Conservation (phyloP, 495 filamentous ascomycete species). For the Rusavskia elegans region DNA sequence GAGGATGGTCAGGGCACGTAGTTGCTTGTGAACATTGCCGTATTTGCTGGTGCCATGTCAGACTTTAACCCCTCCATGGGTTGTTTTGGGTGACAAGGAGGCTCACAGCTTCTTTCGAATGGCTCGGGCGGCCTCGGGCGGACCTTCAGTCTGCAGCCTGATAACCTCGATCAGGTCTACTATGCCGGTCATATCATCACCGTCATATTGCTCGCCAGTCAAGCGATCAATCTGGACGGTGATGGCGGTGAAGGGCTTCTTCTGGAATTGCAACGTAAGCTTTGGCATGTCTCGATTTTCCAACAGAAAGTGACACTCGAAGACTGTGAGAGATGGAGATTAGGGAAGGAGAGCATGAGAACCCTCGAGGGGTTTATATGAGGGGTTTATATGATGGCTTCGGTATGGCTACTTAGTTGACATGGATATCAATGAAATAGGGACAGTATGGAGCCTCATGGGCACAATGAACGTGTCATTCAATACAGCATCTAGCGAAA, state of each 20-base stretch:
- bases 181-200: conserved; percentile 82
- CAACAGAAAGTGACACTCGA: no score
- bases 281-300: conserved; percentile 3
- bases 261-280: conserved; percentile 27
- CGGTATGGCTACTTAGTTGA: no score
- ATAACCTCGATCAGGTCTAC: conserved; percentile 89
- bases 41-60: conserved; percentile 51
- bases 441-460: conserved; percentile 1
- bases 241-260: conserved; percentile 88
- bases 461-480: neutral
- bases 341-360: neutral
- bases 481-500: neutral
- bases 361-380: no score
- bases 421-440: no score
- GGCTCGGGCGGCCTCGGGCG: conserved; percentile 78
- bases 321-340: neutral
- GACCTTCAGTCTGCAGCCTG: conserved; percentile 73
- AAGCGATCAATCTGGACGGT: conserved; percentile 88
- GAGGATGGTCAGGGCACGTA: conserved; percentile 78
- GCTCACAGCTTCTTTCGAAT: conserved; percentile 88
- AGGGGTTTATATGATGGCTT: no score
- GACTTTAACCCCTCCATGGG: neutral
- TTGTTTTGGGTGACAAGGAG: neutral
- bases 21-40: conserved; percentile 77
- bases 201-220: conserved; percentile 75